A percentile compares a stretch with the other conserved stretches of the same genome.
Evolutionary conservation across 2,329 filamentous ascomycete genomes (phyloP).

Genomic region (Penicillium sp.): DNA sequence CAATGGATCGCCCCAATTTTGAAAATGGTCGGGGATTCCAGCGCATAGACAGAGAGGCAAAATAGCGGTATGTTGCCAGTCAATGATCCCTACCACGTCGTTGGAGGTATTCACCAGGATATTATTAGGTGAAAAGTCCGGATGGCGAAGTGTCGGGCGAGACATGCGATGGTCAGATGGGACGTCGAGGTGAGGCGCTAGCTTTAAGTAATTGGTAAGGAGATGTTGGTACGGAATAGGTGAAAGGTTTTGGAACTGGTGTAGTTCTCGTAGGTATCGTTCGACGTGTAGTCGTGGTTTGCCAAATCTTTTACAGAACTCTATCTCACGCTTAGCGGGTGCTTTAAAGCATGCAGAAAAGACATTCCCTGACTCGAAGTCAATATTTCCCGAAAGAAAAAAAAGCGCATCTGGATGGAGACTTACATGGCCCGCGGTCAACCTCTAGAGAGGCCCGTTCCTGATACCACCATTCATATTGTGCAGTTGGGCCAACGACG

Average conservation of each 20-base stretch:
- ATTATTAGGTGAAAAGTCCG: constrained; percentile 31
- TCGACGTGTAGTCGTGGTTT: constrained; percentile 23
- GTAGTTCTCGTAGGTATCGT: constrained; percentile 21
- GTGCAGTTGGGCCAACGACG: no score
- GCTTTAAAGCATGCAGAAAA: constrained; percentile 18
- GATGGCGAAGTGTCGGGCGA: constrained; percentile 26
- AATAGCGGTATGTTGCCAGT: constrained; percentile 32
- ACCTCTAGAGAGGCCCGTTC: no score
- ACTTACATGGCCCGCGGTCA: no score
- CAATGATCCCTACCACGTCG: constrained; percentile 30
- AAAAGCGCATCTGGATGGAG: not conserved
- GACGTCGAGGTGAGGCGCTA: constrained; percentile 19
- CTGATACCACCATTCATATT: no score
- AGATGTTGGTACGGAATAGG: constrained; percentile 15
- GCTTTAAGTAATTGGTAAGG: constrained; percentile 16
- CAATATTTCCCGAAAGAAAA: not conserved
- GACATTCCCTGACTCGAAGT: constrained; percentile 7
- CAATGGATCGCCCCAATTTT: constrained; percentile 34
- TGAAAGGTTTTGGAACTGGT: constrained; percentile 13
- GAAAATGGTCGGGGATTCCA: constrained; percentile 34
- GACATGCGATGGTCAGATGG: constrained; percentile 15
- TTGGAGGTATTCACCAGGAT: constrained; percentile 28
- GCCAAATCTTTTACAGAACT: constrained; percentile 23
- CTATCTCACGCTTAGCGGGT: constrained; percentile 25
- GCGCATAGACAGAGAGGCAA: constrained; percentile 25